phyloP scores from a whole-genome alignment of 2,329 filamentous ascomycete species.

The Neopestalotiopsis sp. region DNA sequence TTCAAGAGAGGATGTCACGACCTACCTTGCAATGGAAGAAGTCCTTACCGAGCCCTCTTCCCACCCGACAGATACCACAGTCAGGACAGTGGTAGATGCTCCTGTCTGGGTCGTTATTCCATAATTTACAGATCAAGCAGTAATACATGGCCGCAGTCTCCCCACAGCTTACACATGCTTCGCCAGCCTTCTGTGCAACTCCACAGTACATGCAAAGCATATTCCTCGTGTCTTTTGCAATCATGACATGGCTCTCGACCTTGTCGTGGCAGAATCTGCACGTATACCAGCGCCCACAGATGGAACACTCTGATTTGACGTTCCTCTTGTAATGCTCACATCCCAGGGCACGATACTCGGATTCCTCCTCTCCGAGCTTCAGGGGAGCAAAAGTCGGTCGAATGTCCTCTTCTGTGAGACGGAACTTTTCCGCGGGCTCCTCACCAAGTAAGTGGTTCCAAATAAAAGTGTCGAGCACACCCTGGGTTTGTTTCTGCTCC shows the following conservation, averaged over 20 bases:
- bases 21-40: conserved; percentile 96
- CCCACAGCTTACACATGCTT: conserved; percentile 78
- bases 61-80: conserved; percentile 92
- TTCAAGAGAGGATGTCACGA: conserved; percentile 4
- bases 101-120: conserved; percentile 91
- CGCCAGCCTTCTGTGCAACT: conserved; percentile 80
- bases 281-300: conserved; percentile 90
- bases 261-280: conserved; percentile 94
- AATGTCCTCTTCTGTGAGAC: conserved; percentile 64
- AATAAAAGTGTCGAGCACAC: conserved; percentile 58
- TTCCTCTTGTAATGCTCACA: conserved; percentile 95
- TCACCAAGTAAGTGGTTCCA: conserved; percentile 59
- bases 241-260: conserved; percentile 76
- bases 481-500: conserved; percentile 47
- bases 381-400: conserved; percentile 69
- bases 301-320: conserved; percentile 91
- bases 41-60: conserved; percentile 90
- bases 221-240: conserved; percentile 83
- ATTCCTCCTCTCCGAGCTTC: conserved; percentile 46
- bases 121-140: conserved; percentile 92
- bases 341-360: conserved; percentile 62
- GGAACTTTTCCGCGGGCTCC: conserved; percentile 47
- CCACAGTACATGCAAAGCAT: conserved; percentile 98
- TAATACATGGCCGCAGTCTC: conserved; percentile 86
- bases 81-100: conserved; percentile 96